Percentiles rank a stretch among this genome's conserved stretches.
Evolutionary conservation across 768 basidiomycete species (phyloP).

Genomic region (Scleroderma citrinum): DNA sequence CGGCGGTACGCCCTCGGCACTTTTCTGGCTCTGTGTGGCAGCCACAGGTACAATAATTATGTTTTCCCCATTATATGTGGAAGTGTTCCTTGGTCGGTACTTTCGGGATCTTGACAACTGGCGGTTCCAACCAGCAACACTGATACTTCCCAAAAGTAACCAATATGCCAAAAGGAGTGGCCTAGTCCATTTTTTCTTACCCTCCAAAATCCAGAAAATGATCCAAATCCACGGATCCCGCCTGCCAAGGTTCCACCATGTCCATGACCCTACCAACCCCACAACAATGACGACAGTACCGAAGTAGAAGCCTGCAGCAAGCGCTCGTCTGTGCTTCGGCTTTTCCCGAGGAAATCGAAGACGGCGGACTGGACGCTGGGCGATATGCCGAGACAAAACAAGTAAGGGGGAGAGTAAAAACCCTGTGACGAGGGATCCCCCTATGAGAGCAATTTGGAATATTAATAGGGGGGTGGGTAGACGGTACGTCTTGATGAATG

Average conservation of each 20-base stretch:
- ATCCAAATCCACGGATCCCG: constrained; percentile 89
- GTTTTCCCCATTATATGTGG: constrained; percentile 30
- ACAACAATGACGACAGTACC: constrained; percentile 74
- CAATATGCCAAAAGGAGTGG: constrained; percentile 79
- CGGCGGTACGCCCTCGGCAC: constrained; percentile 9
- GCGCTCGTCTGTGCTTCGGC: constrained; percentile 68
- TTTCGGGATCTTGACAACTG: constrained; percentile 76
- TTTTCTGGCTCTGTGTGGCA: constrained; percentile 19
- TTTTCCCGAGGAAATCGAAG: constrained; percentile 81
- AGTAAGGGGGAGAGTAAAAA: constrained; percentile 93
- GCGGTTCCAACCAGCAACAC: constrained; percentile 92
- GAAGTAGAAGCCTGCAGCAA: constrained; percentile 80
- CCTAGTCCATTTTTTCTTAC: constrained; percentile 72
- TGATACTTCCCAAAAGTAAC: constrained; percentile 71
- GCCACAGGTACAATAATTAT: constrained; percentile 25
- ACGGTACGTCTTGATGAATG: constrained; percentile 87
- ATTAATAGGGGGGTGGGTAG: constrained; percentile 87
- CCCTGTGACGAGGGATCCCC: constrained; percentile 87
- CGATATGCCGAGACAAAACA: constrained; percentile 85
- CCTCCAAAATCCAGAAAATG: constrained; percentile 71
- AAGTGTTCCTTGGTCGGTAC: constrained; percentile 46
- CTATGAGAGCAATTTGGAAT: constrained; percentile 89
- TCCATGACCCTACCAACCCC: constrained; percentile 87
- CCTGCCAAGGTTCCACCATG: constrained; percentile 74
- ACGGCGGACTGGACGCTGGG: constrained; percentile 77